Evolutionary conservation across 1,284 basidiomycete genomes (phyloP), one percentile per base, ranked within the genome.

Genomic region (Puccinia sorghi): DNA sequence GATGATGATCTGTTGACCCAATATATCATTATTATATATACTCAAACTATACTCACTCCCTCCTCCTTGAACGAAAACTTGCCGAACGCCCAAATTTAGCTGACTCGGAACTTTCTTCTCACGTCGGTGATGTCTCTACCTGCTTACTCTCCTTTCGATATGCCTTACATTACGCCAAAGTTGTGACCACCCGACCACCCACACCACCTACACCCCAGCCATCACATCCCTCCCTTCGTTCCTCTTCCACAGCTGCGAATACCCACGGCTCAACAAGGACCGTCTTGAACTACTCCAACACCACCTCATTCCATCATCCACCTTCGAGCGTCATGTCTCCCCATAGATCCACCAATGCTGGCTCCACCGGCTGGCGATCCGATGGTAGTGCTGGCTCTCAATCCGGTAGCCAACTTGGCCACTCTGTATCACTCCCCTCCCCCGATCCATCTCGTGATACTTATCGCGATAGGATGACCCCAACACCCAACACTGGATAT

Each of bases 71-170:
- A n/a, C n/a, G n/a, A n/a, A n/a, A n/a, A n/a, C n/a, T n/a, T n/a
- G n/a, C 25, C 20, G 70, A 59, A 72, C 70, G 70, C 2, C 43
- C 70, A 43, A 56, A 22, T 15, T 22, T 67, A 77, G 74, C 74
- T 77, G 52, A 77, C 74, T 69, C 74, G 74, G 64, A 64, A 39
- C 52, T 77, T 66, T 67, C 63, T 77, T 69, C 48, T 59, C 64
- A 67, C 63, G 64, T 69, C 64, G 74, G 54, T 77, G 37, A 57
- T 57, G 25, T 75, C 6, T 59, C 74, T 67, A 37, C 25, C 56
- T 77, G 74, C 39, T 17, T 77, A 11, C 64, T 57, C 25, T 46
- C 64, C 1, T 32, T 77, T 25, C 74, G 64, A 66, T 56, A 25
- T 54, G 74, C 64, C 27, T 46, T 77, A 41, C n/a, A 52, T 41